Evolutionary conservation across 108 stramenopile genomes (phyloP).

Genomic region (Cylindrotheca closterium): DNA sequence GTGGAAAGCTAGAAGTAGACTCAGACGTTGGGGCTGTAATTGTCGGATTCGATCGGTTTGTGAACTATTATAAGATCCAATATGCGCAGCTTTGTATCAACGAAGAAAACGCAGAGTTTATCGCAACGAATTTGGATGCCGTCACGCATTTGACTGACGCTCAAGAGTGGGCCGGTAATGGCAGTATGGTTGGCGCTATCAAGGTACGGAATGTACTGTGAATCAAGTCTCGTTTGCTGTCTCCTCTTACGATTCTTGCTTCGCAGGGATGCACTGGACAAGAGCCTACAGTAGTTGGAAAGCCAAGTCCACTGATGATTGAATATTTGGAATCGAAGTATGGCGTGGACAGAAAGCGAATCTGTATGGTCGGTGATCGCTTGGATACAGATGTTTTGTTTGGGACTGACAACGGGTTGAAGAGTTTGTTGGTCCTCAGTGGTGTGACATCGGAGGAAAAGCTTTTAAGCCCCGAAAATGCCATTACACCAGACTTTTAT

Average conservation of each 20-base stretch:
- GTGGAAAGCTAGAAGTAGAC: conserved; percentile 85
- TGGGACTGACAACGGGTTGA: conserved; percentile 95
- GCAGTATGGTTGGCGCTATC: conserved; percentile 90
- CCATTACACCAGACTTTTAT: conserved; percentile 94
- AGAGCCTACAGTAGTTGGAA: conserved; percentile 96
- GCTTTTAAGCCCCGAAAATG: conserved; percentile 86
- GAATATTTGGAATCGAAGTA: conserved; percentile 93
- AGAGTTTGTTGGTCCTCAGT: conserved; percentile 90
- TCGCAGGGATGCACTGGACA: conserved; percentile 91
- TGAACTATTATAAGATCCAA: conserved; percentile 99
- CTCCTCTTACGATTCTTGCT: conserved; percentile 61
- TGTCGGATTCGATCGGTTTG: conserved; percentile 93
- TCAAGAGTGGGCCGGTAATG: conserved; percentile 98
- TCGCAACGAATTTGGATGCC: conserved; percentile 98
- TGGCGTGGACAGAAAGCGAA: conserved; percentile 67
- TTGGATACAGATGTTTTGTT: conserved; percentile 98
- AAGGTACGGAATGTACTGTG: background rate
- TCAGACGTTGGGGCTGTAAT: conserved; percentile 90
- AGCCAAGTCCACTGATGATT: conserved; percentile 97
- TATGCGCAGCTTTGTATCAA: conserved; percentile 98
- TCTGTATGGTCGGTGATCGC: conserved; percentile 99
- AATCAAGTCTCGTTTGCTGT: background rate
- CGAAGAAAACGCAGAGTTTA: conserved; percentile 92
- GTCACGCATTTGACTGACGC: conserved; percentile 98
- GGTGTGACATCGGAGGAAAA: conserved; percentile 96